Evolutionary conservation across 2,329 filamentous ascomycete genomes (phyloP), one percentile per base, ranked within the genome.

Genomic region (Ceratocystiopsis sp.): DNA sequence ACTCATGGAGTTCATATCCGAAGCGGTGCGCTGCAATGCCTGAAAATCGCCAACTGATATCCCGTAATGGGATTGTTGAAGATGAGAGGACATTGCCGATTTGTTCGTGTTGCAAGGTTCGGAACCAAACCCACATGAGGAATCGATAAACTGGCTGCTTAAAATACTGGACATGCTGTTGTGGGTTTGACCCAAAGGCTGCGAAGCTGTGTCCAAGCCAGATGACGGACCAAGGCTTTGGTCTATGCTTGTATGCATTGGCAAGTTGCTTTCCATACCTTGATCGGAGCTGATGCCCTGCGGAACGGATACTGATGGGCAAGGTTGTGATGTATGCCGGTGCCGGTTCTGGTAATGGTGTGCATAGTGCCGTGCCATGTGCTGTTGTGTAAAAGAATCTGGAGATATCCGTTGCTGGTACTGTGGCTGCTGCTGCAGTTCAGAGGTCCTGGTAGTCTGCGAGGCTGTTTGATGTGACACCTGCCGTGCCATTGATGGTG

Each of bases 41-140:
- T 71, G 68, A 41, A 70, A 73, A 41, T 70, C 67, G 3, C 61
- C 64, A 0, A 68, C 61, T 1, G 65, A 29, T 29, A 29, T 29
- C 9, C 25, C 25, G 10, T 9, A 29, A 29, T 29, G 2, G 10
- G 25, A 62, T 65, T 34, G 59, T 61, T 1, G 59, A 11, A 58
- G 53, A 16, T 57, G 54, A 25, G 59, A 58, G 8, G 61, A 55
- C 25, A 56, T 50, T 42, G 63, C 50, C 43, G 63, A 51, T 37
- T 50, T 49, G 35, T 49, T 49, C 19, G 40, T 42, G 16, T 29
- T 29, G 10, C 25, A 29, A 7, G 25, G 7, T 8, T 8, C 25
- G 25, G 25, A 29, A 11, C 9, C 25, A 29, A 29, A 8, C 10
- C 25, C 25, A 11, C 25, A 29, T 8, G 25, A 8, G 25, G 25